These are phyloP conservation scores for Saccharomycopsis sp. DNA, from an alignment of 805 yeast genomes.

Conservation along the genomic window DNA sequence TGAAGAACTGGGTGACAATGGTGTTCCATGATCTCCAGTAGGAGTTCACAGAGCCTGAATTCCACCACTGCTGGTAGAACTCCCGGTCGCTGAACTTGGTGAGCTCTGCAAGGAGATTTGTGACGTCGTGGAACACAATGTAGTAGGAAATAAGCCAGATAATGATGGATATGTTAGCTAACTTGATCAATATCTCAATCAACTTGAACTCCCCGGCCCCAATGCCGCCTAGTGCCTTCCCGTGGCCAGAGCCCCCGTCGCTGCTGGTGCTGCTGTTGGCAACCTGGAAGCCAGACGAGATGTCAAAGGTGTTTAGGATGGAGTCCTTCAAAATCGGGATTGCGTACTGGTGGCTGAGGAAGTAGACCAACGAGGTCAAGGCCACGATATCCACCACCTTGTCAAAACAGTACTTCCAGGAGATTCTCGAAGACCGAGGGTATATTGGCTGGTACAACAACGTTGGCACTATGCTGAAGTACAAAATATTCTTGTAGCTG, in stretches of 20 bases:
- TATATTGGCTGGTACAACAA: slow-evolving; percentile 43
- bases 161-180: slow-evolving; percentile 35
- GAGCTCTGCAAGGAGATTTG: slow-evolving; percentile 39
- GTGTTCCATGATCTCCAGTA: slow-evolving; percentile 43
- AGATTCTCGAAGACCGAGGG: slow-evolving; percentile 30
- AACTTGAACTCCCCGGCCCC: slow-evolving; percentile 21
- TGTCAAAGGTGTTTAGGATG: slow-evolving; percentile 25
- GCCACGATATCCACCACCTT: slow-evolving; percentile 31
- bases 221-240: neutral
- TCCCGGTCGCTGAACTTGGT: slow-evolving; percentile 39
- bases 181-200: slow-evolving; percentile 32
- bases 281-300: slow-evolving; percentile 13
- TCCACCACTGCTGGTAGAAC: slow-evolving; percentile 46
- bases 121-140: slow-evolving; percentile 35
- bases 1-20: slow-evolving; percentile 37
- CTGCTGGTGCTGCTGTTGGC: slow-evolving; percentile 2
- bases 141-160: slow-evolving; percentile 40
- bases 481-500: slow-evolving; percentile 29
- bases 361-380: slow-evolving; percentile 29
- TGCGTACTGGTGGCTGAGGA: slow-evolving; percentile 36
- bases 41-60: slow-evolving; percentile 39
- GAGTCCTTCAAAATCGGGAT: slow-evolving; percentile 36
- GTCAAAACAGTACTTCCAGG: slow-evolving; percentile 29
- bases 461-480: slow-evolving; percentile 42
- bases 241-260: neutral